Conservation (phyloP, 2,329 filamentous ascomycete genomes). For the Colletotrichum lindemuthianum region DNA sequence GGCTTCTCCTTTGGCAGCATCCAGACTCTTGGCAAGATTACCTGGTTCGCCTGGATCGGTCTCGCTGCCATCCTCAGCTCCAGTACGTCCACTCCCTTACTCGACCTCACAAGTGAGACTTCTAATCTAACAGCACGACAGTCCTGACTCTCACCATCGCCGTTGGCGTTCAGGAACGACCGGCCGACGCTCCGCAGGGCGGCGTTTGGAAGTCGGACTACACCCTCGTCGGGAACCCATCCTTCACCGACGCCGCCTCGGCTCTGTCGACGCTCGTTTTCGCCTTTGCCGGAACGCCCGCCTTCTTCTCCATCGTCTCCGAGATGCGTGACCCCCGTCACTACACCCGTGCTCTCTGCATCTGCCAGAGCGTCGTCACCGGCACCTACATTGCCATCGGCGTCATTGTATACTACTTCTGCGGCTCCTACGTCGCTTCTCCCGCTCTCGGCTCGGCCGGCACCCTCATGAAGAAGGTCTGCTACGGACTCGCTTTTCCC, state of each 20-base stretch:
- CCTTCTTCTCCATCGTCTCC: conserved; percentile 46
- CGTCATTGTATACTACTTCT: conserved; percentile 56
- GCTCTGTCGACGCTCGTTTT: conserved; percentile 49
- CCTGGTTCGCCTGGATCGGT: conserved; percentile 47
- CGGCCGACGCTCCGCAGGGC: conserved; percentile 38
- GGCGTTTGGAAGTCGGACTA: conserved; percentile 42
- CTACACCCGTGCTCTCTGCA: conserved; percentile 43
- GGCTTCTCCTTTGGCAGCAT: conserved; percentile 46
- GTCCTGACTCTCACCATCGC: conserved; percentile 44
- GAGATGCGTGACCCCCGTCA: conserved; percentile 47
- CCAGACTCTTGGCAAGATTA: conserved; percentile 45
- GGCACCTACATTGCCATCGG: conserved; percentile 47
- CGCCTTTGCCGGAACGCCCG: conserved; percentile 49
- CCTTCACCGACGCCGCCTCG: conserved; percentile 58
- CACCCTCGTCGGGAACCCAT: conserved; percentile 67
- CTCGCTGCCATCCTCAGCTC: conserved; percentile 42
- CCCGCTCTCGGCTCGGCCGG: conserved; percentile 59
- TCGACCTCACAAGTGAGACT: not conserved
- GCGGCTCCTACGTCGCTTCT: conserved; percentile 56
- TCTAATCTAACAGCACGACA: not conserved
- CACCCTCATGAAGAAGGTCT: conserved; percentile 51
- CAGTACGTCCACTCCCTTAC: conserved; percentile 36
- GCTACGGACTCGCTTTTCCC: conserved; percentile 52
- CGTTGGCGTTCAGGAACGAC: conserved; percentile 44
- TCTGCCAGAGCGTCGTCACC: conserved; percentile 43